phyloP scores from a whole-genome alignment of 1,284 basidiomycete species.

The Boletellus dicymbophilus region DNA sequence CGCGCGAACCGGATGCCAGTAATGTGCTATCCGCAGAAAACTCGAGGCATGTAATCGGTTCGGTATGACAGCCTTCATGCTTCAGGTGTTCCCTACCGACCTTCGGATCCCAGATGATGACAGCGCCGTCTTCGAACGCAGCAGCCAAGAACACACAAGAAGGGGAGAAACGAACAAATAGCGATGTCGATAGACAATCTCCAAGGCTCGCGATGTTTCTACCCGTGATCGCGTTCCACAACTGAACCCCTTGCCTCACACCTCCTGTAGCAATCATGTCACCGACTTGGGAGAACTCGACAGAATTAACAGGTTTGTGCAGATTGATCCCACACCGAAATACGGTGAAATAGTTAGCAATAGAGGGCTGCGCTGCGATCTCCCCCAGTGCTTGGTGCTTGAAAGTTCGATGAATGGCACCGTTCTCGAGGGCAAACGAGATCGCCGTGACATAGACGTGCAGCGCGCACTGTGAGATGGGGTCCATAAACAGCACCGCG shows the following conservation, averaged over 20 bases:
- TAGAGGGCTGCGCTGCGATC: too few relatives aligned
- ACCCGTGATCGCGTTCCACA: conserved; percentile 24
- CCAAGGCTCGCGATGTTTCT: conserved; percentile 24
- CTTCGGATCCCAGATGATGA: conserved; percentile 26
- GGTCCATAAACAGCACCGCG: conserved; percentile 20
- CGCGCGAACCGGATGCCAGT: conserved; percentile 25
- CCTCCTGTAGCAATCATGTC: conserved; percentile 19
- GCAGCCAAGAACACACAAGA: conserved; percentile 22
- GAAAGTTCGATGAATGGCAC: conserved; percentile 11
- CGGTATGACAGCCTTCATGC: conserved; percentile 14
- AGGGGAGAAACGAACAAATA: conserved; percentile 27
- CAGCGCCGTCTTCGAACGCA: conserved; percentile 16
- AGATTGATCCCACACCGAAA: conserved; percentile 5
- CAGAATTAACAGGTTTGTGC: conserved; percentile 8
- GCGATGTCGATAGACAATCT: conserved; percentile 7
- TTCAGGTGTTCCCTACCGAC: conserved; percentile 24
- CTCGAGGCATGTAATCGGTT: conserved; percentile 18
- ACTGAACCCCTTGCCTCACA: conserved; percentile 19
- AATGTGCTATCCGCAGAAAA: conserved; percentile 22
- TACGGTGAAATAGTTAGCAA: neutral
- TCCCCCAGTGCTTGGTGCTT: conserved; percentile 9
- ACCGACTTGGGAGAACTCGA: conserved; percentile 18
- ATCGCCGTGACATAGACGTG: conserved; percentile 21
- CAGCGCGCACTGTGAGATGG: conserved; percentile 23
- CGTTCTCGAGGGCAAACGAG: neutral